Conservation (phyloP, 345 rosid species). For the Eucalyptus erythrocorys region DNA sequence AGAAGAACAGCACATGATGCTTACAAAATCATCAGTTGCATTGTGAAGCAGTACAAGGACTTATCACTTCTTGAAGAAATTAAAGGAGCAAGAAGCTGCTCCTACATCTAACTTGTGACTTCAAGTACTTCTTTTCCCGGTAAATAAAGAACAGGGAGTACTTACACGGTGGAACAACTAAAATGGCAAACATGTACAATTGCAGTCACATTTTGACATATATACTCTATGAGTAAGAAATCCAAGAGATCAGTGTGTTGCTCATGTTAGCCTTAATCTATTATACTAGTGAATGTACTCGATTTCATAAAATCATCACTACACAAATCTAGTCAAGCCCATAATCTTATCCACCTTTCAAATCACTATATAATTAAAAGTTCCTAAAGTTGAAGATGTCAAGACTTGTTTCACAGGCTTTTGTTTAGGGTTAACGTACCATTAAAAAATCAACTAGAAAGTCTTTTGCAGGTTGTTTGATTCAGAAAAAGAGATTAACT, state of each 20-base stretch:
- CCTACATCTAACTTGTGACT: background rate
- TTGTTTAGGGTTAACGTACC: background rate
- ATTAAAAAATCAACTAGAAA: background rate
- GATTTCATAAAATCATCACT: background rate
- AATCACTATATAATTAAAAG: background rate
- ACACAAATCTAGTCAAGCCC: background rate
- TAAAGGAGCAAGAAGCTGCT: background rate
- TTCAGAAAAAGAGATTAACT: background rate
- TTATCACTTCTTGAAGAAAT: background rate
- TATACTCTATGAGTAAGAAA: background rate
- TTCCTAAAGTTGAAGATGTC: background rate
- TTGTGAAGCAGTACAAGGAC: background rate
- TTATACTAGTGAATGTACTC: background rate
- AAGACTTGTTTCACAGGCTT: background rate
- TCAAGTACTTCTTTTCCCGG: background rate
- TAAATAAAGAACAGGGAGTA: background rate
- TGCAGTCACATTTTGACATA: background rate
- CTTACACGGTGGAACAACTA: background rate
- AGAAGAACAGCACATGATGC: background rate
- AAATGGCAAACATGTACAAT: background rate
- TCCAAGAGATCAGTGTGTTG: background rate
- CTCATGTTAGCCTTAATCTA: background rate
- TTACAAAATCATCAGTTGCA: background rate
- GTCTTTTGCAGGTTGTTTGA: background rate
- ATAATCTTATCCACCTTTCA: background rate